Percentiles rank a stretch among this genome's conserved stretches.
These are phyloP conservation scores for Xylariaceae sp. DNA, from an alignment of 2,329 filamentous ascomycete genomes.

Conservation along the genomic window DNA sequence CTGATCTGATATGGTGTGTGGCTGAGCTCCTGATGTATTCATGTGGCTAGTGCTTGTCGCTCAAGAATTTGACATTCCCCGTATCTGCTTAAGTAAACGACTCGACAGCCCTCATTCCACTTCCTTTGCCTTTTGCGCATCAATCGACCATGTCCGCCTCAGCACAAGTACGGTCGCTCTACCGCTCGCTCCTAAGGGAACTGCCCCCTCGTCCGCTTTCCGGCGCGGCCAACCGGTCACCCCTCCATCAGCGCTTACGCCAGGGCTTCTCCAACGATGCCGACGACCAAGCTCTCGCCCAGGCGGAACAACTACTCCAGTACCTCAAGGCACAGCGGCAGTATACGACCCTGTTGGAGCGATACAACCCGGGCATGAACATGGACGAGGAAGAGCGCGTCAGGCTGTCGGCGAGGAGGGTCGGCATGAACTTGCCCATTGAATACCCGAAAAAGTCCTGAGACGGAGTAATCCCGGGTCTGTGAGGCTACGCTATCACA, in stretches of 20 bases:
- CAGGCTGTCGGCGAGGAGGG: constrained; percentile 72
- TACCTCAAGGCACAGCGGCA: constrained; percentile 81
- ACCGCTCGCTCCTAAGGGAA: constrained; percentile 83
- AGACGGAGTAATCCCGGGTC: too few species aligned
- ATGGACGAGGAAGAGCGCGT: constrained; percentile 83
- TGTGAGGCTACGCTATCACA: too few species aligned
- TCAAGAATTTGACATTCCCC: too few species aligned
- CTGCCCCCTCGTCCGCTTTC: constrained; percentile 63
- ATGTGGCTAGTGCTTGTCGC: too few species aligned
- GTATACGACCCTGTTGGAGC: constrained; percentile 74
- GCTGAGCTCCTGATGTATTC: too few species aligned
- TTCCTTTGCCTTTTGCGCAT: too few species aligned
- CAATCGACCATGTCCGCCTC: constrained; percentile 32
- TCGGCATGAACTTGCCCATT: constrained; percentile 81
- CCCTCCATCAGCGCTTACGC: constrained; percentile 64
- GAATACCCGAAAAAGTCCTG: constrained; percentile 41
- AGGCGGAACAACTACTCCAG: constrained; percentile 70
- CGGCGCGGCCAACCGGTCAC: constrained; percentile 47
- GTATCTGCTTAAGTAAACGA: too few species aligned
- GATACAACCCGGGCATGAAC: constrained; percentile 89
- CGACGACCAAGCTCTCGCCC: constrained; percentile 24
- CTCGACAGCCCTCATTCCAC: too few species aligned
- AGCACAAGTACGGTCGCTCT: constrained; percentile 63
- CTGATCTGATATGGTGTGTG: too few species aligned
- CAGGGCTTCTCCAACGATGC: constrained; percentile 43